Conservation (phyloP, 1,284 basidiomycete genomes). For the Microbotryum scabiosae region DNA sequence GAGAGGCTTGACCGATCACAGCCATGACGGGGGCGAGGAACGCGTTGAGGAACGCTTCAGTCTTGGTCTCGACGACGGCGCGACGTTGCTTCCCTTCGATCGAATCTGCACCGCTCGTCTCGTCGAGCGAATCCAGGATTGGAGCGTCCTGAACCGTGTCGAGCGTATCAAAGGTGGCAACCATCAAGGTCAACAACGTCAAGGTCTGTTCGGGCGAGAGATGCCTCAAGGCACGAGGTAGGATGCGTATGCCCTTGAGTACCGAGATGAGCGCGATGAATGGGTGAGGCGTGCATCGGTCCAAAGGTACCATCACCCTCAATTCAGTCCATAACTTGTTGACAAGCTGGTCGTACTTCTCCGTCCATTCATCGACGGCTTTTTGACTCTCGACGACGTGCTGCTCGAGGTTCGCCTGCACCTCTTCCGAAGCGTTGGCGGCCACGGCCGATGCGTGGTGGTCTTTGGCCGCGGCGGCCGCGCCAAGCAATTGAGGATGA, state of each 20-base stretch:
- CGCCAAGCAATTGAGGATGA: constrained; percentile 50
- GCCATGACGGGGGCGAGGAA: constrained; percentile 80
- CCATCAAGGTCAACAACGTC: constrained; percentile 79
- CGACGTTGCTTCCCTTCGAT: constrained; percentile 24
- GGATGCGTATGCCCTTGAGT: constrained; percentile 84
- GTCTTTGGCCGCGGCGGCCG: constrained; percentile 46
- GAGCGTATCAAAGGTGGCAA: constrained; percentile 87
- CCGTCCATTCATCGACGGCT: constrained; percentile 37
- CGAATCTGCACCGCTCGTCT: constrained; percentile 8
- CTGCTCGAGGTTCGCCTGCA: constrained; percentile 9
- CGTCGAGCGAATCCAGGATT: constrained; percentile 41
- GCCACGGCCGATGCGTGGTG: constrained; percentile 35
- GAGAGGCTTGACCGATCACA: constrained; percentile 64
- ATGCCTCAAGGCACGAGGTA: constrained; percentile 83
- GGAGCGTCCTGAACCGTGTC: constrained; percentile 73
- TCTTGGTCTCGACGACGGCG: constrained; percentile 73
- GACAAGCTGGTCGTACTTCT: constrained; percentile 54
- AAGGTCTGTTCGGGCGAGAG: constrained; percentile 70
- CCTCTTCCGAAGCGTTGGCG: constrained; percentile 49
- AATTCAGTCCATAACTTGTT: constrained; percentile 72
- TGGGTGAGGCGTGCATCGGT: constrained; percentile 88
- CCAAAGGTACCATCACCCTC: constrained; percentile 80
- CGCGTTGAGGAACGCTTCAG: constrained; percentile 75
- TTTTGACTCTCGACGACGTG: constrained; percentile 10
- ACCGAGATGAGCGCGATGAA: constrained; percentile 86